Percentiles rank a stretch among this genome's conserved stretches.
phyloP scores from a whole-genome alignment of 2,329 filamentous ascomycete genomes.

The Apiospora pterosperma region DNA sequence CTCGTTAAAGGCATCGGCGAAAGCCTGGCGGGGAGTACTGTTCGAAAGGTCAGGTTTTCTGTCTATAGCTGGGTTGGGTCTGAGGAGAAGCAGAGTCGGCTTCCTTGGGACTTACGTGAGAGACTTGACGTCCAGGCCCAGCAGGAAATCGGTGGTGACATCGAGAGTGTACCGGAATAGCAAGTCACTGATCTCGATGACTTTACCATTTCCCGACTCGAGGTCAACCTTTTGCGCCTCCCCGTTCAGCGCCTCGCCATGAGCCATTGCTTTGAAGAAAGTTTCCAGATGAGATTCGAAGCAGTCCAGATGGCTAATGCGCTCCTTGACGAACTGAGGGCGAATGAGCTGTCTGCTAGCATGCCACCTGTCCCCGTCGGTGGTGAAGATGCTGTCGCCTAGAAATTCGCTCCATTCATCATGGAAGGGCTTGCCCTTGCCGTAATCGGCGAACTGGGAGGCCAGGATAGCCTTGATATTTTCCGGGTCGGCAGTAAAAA shows the following conservation, averaged over 20 bases:
- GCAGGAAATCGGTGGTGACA: slow-evolving; percentile 80
- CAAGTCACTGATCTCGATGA: slow-evolving; percentile 69
- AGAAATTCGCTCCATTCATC: slow-evolving; percentile 72
- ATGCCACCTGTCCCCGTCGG: slow-evolving; percentile 78
- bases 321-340: slow-evolving; percentile 83
- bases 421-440: slow-evolving; percentile 76
- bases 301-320: slow-evolving; percentile 75
- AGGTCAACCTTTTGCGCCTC: slow-evolving; percentile 62
- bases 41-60: background rate
- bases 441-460: slow-evolving; percentile 80
- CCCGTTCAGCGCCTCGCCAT: slow-evolving; percentile 53
- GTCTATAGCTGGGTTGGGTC: background rate
- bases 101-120: slow-evolving; percentile 39
- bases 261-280: slow-evolving; percentile 66
- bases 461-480: slow-evolving; percentile 92
- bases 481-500: slow-evolving; percentile 80
- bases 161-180: slow-evolving; percentile 87
- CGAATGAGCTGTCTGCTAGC: slow-evolving; percentile 76
- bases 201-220: slow-evolving; percentile 56
- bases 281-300: slow-evolving; percentile 77
- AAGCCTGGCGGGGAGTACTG: slow-evolving; percentile 58
- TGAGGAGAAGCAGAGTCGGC: background rate
- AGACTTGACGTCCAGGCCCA: slow-evolving; percentile 70
- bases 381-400: slow-evolving; percentile 74
- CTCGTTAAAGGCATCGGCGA: slow-evolving; percentile 78